phyloP scores from a whole-genome alignment of 176 grass and related monocot genomes.

The Miscanthus lutarioriparius region DNA sequence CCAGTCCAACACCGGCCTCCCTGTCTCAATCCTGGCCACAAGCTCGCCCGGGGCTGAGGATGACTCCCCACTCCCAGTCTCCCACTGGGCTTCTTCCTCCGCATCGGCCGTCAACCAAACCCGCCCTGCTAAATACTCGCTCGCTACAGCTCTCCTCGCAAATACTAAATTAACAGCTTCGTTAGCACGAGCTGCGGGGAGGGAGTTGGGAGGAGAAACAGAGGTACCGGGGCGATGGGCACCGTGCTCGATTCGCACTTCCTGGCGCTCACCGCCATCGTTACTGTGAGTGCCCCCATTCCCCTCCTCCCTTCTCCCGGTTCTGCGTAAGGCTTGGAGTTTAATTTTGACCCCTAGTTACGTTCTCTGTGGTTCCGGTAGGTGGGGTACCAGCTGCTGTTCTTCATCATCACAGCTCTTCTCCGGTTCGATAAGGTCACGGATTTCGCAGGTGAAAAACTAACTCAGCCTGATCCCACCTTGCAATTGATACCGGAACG shows the following conservation, averaged over 20 bases:
- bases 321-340: neutral
- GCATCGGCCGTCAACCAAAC: conserved; percentile 14
- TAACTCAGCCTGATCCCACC: neutral
- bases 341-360: neutral
- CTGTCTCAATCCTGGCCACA: conserved; percentile 42
- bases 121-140: conserved; percentile 6
- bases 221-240: conserved; percentile 48
- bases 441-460: conserved; percentile 80
- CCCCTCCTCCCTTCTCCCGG: neutral
- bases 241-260: conserved; percentile 89
- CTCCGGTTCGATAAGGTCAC: conserved; percentile 92
- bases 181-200: neutral
- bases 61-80: too few relatives aligned
- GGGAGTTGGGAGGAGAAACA: neutral
- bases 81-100: conserved; percentile 6
- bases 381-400: conserved; percentile 89
- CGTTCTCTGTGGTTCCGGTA: conserved; percentile 23
- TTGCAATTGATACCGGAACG: neutral
- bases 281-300: conserved; percentile 50
- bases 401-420: conserved; percentile 94
- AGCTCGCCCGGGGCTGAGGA: neutral
- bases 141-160: neutral
- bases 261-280: conserved; percentile 89
- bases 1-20: conserved; percentile 24
- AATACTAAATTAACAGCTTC: neutral